Base-by-base conservation (phyloP, 2,329 filamentous ascomycete species). In the Aspergillus brunneoviolaceus region DNA sequence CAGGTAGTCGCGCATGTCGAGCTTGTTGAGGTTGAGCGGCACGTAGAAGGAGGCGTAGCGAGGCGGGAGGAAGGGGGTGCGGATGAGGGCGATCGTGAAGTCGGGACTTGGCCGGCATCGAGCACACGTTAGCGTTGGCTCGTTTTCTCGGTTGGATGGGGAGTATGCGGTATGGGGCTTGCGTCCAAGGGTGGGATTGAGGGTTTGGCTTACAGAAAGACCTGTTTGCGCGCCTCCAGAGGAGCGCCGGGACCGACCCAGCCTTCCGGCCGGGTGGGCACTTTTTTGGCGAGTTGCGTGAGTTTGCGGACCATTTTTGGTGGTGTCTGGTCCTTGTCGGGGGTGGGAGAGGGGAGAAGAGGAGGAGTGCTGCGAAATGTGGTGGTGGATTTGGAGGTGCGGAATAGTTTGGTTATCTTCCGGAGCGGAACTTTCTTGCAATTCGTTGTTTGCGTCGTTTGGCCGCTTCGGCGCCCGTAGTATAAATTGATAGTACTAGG, bases 1-100 rank as follows among this genome's bases (percentile, higher is more conserved):
- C 63, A 99, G 88, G 81, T 98, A 99, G 81, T 97, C 93, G 76
- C 92, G 91, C 48, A 99, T 81, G 76, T 99, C 95, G 77, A 98
- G 89, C 80, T 99, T 99, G 83, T 92, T 96, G 83, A 97, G 92
- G 69, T 86, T 87, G 69, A 98, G 84, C 11, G 95, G 95, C 33
- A 97, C 94, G 71, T 89, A 84, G 85, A 99, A 99, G 70, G 88
- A 89, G 64, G 94, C 95, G 75, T 91, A 92, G 75, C 87, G 89
- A 21, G 93, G 87, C 7, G 91, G 88, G 57, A 90, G 85, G 67
- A 85, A 82, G 31, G 87, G 85, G 60, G 87, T 89, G 67, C 88
- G 89, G 69, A 96, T 81, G 70, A 98, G 85, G 62, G 89, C 88
- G 72, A 98, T 81, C 65, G 87, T 85, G 79, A 96, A 91, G 14